Evolutionary conservation across 2,329 filamentous ascomycete genomes (phyloP), one percentile per base, ranked within the genome.

Genomic region (Rhinocladiella mackenziei): DNA sequence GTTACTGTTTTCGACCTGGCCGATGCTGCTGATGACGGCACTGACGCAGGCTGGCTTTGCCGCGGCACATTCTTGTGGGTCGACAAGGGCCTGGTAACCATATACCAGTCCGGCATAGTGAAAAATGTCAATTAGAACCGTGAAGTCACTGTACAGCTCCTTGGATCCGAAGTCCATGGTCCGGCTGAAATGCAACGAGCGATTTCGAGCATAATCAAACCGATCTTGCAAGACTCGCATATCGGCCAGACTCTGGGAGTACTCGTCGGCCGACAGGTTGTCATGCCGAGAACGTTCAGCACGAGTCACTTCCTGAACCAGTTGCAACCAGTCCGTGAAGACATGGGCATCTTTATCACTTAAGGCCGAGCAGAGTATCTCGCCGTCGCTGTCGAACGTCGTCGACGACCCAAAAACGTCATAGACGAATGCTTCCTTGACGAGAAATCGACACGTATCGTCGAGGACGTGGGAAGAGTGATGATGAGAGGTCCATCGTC

Each of bases 341-440:
- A 58, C 35, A 19, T 50, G 43, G 3, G 51, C 45, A 9, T 46
- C 50, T 14, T 54, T 48, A 22, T 47, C 28, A 5, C 32, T 44
- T n/a, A 51, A 46, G 6, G 50, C 47, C 3, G 51, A 40, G 3
- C 43, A 30, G 1, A 49, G 32, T 15, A 53, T 48, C 7, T 54
- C 51, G 30, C 48, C 43, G 2, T 43, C 32, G 2, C 42, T 34
- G 26, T 56, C 51, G 17, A 61, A 60, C 10, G 51, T 57, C 2
- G 55, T 61, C 5, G 59, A 48, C 1, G 56, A 53, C 7, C 54
- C 56, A 43, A 61, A 59, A 3, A 59, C 57, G 23, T 53, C 54
- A 5, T 56, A 50, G 13, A 54, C 58, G 30, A 60, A 61, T n/a
- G 58, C 56, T 44, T 61, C 57, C 30, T 60, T 58, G 39, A 56